Evolutionary conservation across 352 stramenopile species (phyloP), one percentile per base, ranked within the genome.

Genomic region (Globisporangium echinulatum): DNA sequence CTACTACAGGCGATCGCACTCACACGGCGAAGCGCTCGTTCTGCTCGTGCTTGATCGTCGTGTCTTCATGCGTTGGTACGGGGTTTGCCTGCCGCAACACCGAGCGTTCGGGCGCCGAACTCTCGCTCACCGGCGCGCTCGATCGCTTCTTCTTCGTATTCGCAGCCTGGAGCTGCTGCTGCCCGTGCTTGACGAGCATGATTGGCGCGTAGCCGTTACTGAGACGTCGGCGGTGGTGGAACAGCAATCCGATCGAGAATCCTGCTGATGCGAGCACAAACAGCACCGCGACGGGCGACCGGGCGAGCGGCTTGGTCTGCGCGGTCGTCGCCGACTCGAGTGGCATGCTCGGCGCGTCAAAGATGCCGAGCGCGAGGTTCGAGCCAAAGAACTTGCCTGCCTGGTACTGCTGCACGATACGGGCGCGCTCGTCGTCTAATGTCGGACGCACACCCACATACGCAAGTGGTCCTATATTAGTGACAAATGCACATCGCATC

Each of bases 11-110:
- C 25, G 0, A 33, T 33, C 25, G 25, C 25, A 17, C 17, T 81
- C 54, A 91, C 9, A 89, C 81, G 0, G 81, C 81, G 54, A 88
- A 89, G 36, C 81, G 79, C 56, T 88, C 78, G 58, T 71, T 87
- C 43, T 65, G 59, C 44, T 88, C 79, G 14, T 75, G 64, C 39
- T 77, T 82, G 59, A 87, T 74, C n/a, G 71, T 70, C 47, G 69
- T 67, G 13, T 77, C 75, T 59, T 82, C 71, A 46, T 56, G 64
- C 10, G 50, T 56, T 37, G 70, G 65, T 6, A 69, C 56, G 17
- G 67, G 70, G 61, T 79, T 73, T 11, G 66, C 52, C 43, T 67
- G 67, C 17, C 64, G 69, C n/a, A 77, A 53, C 0, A 63, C 65
- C 43, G 53, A 57, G 54, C 69, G 60, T 59, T 80, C 64, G 3